Conservation (phyloP, 139 green algal genomes). For the Mesostigma viride region DNA sequence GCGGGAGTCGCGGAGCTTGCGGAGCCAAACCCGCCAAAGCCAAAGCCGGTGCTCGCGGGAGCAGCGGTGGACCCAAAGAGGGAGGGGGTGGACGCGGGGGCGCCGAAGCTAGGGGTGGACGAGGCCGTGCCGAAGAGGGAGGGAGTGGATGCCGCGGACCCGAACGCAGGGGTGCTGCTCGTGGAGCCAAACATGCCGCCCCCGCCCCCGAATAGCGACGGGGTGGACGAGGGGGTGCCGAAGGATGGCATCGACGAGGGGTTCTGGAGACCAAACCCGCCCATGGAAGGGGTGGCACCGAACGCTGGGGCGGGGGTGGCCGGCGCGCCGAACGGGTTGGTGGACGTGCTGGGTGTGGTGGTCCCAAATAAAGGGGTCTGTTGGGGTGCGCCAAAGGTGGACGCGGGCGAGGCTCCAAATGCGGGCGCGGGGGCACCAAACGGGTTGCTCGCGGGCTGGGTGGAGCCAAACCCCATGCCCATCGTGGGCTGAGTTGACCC, state of each 20-base stretch:
- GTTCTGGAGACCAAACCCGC: not conserved
- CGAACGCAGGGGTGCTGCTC: constrained; percentile 12
- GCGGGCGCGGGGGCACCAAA: not conserved
- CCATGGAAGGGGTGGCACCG: constrained; percentile 31
- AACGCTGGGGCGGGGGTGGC: constrained; percentile 31
- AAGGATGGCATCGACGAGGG: constrained; percentile 26
- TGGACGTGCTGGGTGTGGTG: too few relatives aligned
- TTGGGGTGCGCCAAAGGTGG: constrained; percentile 6
- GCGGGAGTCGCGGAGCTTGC: constrained; percentile 3
- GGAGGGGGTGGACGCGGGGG: not conserved
- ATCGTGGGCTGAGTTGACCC: too few relatives aligned
- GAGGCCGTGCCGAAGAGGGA: constrained; percentile 35
- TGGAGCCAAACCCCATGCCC: not conserved
- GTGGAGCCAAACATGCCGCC: constrained; percentile 33
- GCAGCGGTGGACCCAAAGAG: constrained; percentile 4
- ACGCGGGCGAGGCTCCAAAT: constrained; percentile 6
- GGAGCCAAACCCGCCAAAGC: constrained; percentile 2
- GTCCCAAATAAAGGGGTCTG: too few relatives aligned
- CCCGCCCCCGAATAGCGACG: constrained; percentile 38
- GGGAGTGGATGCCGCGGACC: constrained; percentile 16
- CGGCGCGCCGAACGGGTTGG: too few relatives aligned
- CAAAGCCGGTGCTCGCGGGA: not conserved
- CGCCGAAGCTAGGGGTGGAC: constrained; percentile 4
- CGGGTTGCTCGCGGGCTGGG: not conserved
- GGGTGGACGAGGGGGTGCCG: constrained; percentile 14